phyloP scores from a whole-genome alignment of 2,329 filamentous ascomycete genomes.

The Pseudogymnoascus sp. region DNA sequence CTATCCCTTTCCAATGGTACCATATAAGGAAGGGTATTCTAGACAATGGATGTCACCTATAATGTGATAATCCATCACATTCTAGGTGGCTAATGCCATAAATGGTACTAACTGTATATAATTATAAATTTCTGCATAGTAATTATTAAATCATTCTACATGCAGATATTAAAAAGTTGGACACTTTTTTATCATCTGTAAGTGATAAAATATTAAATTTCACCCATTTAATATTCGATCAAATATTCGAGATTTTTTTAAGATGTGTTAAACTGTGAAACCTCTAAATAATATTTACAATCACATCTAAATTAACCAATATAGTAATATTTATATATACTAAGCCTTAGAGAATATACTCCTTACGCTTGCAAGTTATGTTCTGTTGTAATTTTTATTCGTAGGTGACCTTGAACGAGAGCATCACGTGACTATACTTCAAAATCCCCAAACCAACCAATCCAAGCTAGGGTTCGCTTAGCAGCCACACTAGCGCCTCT shows the following conservation, averaged over 20 bases:
- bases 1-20: too few species aligned
- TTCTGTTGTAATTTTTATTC: neutral
- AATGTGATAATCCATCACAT: too few species aligned
- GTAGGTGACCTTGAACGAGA: neutral
- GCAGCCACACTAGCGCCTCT: neutral
- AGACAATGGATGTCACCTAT: too few species aligned
- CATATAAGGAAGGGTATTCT: too few species aligned
- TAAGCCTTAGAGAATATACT: neutral
- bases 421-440: neutral
- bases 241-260: neutral
- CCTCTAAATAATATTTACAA: neutral
- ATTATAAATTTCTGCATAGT: neutral
- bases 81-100: too few species aligned
- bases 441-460: neutral
- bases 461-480: constrained; percentile 3
- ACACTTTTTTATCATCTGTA: neutral
- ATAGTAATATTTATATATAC: neutral
- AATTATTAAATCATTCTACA: neutral
- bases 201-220: neutral
- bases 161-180: neutral
- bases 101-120: too few species aligned
- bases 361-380: neutral
- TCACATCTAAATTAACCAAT: neutral
- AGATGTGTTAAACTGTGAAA: neutral
- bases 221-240: neutral